Conservation (phyloP, 148 eudicot species). For the Rhododendron griersonianum region DNA sequence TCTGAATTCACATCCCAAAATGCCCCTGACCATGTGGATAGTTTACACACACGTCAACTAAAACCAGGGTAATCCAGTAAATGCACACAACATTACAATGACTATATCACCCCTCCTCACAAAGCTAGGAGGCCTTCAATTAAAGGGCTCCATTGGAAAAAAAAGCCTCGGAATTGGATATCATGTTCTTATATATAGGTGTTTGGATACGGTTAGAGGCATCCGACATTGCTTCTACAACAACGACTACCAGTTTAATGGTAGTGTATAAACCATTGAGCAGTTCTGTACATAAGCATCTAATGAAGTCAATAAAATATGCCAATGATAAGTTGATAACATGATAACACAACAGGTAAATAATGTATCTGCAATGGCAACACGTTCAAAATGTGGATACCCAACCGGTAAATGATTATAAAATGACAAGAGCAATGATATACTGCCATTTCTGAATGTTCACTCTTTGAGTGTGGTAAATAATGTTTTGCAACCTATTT, state of each 20-base stretch:
- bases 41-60: background rate
- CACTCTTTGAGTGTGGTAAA: background rate
- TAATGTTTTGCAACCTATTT: background rate
- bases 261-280: background rate
- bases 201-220: background rate
- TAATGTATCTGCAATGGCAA: background rate
- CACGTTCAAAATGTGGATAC: background rate
- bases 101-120: background rate
- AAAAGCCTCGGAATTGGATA: background rate
- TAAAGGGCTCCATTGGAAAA: background rate
- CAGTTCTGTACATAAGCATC: background rate
- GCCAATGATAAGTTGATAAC: background rate
- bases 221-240: background rate
- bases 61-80: background rate
- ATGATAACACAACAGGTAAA: background rate
- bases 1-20: background rate
- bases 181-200: background rate
- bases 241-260: background rate
- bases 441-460: background rate
- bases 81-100: background rate
- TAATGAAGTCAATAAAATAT: background rate
- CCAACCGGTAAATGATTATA: background rate
- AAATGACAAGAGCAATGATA: background rate
- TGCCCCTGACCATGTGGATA: background rate
- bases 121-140: background rate